phyloP scores from a whole-genome alignment of 2,329 filamentous ascomycete species.

The Drechslerella dactyloides region DNA sequence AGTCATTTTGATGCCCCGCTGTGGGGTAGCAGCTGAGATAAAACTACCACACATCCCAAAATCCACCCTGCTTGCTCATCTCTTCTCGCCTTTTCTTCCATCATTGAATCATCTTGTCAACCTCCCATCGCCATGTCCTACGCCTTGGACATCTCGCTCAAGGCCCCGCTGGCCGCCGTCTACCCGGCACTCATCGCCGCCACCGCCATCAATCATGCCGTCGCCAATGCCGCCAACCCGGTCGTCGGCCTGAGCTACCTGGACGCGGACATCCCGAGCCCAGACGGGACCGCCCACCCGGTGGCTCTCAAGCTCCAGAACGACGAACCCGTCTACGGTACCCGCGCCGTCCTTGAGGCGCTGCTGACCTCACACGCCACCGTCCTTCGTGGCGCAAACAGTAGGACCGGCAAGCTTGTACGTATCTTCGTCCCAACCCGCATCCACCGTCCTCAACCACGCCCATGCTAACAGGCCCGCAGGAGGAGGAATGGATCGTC shows the following conservation, averaged over 20 bases:
- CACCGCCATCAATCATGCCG: slow-evolving; percentile 52
- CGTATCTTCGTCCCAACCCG: background rate
- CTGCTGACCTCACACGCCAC: slow-evolving; percentile 52
- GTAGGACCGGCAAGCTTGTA: slow-evolving; percentile 46
- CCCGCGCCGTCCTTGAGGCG: slow-evolving; percentile 53
- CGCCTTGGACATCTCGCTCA: slow-evolving; percentile 44
- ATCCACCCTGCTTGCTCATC: slow-evolving; percentile 22
- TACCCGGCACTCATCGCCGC: slow-evolving; percentile 54
- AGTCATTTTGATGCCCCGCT: too few relatives aligned
- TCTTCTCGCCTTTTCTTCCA: slow-evolving; percentile 18
- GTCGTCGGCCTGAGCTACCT: slow-evolving; percentile 52
- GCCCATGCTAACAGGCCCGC: slow-evolving; percentile 2
- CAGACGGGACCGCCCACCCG: slow-evolving; percentile 51
- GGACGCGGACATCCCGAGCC: slow-evolving; percentile 53
- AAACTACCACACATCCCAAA: background rate
- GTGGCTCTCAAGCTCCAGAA: slow-evolving; percentile 54
- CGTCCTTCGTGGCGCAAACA: slow-evolving; percentile 50
- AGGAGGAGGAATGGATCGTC: slow-evolving; percentile 65
- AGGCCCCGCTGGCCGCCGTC: slow-evolving; percentile 48
- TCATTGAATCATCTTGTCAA: slow-evolving; percentile 18
- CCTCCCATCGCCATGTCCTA: slow-evolving; percentile 32
- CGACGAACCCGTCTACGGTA: slow-evolving; percentile 53
- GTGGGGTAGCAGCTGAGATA: too few relatives aligned
- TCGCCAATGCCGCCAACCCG: slow-evolving; percentile 41
- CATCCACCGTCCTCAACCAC: background rate